Conservation (phyloP, 441 rosid species). For the Syzygium syzygioides region DNA sequence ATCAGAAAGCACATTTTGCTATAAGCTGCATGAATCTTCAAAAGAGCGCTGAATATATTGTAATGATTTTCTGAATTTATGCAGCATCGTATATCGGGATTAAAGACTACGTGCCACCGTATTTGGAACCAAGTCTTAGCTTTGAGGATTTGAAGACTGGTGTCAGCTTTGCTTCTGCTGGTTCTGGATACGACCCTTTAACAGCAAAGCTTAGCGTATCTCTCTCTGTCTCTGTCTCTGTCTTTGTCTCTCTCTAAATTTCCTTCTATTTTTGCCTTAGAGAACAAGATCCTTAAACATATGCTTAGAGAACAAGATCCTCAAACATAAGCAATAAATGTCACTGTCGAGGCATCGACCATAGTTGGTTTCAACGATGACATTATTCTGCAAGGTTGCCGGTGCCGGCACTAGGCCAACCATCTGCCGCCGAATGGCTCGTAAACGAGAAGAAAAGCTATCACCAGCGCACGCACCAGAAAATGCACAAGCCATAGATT, state of each 20-base stretch:
- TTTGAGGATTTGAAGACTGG: constrained; percentile 64
- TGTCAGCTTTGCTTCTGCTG: constrained; percentile 93
- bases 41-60: not conserved
- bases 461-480: not conserved
- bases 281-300: not conserved
- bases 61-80: not conserved
- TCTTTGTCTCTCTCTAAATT: not conserved
- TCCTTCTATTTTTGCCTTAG: not conserved
- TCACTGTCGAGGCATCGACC: not conserved
- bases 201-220: constrained; percentile 48
- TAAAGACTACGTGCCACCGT: constrained; percentile 65
- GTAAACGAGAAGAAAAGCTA: not conserved
- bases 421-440: not conserved
- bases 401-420: not conserved
- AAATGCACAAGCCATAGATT: not conserved
- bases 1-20: not conserved
- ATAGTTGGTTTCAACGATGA: not conserved
- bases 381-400: not conserved
- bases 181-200: constrained; percentile 76
- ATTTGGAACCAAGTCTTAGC: constrained; percentile 59
- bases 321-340: not conserved
- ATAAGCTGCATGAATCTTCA: not conserved
- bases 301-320: not conserved
- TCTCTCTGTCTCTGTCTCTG: constrained; percentile 8
- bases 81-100: constrained; percentile 68